Conservation (phyloP, 106 monocot genomes). For the Alisma plantagoaquatica region DNA sequence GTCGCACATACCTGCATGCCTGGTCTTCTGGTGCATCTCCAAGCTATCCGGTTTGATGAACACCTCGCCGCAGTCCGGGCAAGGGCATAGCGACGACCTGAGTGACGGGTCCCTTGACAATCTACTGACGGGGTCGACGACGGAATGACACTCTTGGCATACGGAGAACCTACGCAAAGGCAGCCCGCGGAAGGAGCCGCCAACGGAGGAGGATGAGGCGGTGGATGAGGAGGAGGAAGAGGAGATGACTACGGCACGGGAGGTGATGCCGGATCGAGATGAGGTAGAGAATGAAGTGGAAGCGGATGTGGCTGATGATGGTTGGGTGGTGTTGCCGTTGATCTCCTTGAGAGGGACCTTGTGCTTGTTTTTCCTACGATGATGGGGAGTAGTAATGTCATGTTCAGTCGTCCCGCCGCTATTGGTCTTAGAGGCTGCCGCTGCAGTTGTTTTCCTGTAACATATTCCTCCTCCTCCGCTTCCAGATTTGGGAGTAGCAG, state of each 20-base stretch:
- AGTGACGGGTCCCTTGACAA: conserved; percentile 39
- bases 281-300: conserved; percentile 17
- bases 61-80: conserved; percentile 72
- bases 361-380: too few relatives aligned
- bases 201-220: conserved; percentile 30
- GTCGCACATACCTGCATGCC: conserved; percentile 59
- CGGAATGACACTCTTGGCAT: conserved; percentile 73
- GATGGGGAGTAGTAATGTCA: too few relatives aligned
- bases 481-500: conserved; percentile 16
- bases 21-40: conserved; percentile 54
- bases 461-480: conserved; percentile 4
- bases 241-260: not conserved
- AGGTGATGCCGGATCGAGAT: conserved; percentile 4
- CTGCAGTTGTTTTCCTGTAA: conserved; percentile 8
- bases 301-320: conserved; percentile 3
- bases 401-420: too few relatives aligned
- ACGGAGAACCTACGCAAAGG: conserved; percentile 66
- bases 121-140: conserved; percentile 39
- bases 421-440: too few relatives aligned
- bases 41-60: conserved; percentile 70
- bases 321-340: too few relatives aligned
- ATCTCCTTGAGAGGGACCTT: conserved; percentile 28
- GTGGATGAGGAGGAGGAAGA: conserved; percentile 15
- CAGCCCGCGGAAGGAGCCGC: conserved; percentile 62
- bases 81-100: conserved; percentile 34